These are phyloP conservation scores for Spiraea crenata DNA, from an alignment of 331 rosid genomes.

Conservation along the genomic window DNA sequence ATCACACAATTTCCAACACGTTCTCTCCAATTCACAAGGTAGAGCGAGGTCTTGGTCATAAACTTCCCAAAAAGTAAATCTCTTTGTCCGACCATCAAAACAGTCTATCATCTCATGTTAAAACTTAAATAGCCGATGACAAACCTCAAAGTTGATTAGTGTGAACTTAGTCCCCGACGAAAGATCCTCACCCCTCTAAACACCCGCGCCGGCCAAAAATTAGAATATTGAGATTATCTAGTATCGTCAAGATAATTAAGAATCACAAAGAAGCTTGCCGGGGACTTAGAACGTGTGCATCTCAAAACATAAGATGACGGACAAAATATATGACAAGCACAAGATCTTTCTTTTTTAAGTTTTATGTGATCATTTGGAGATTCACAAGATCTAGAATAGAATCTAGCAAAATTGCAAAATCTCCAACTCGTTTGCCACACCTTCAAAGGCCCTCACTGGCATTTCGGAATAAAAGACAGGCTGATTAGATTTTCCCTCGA, in stretches of 20 bases:
- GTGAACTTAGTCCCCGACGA: too few relatives aligned
- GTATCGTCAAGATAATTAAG: background rate
- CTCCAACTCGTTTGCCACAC: background rate
- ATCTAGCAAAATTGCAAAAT: slow-evolving; percentile 12
- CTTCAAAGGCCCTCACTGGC: background rate
- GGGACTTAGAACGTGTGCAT: slow-evolving; percentile 12
- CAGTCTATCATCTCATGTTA: too few relatives aligned
- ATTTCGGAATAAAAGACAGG: background rate
- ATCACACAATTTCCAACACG: slow-evolving; percentile 9
- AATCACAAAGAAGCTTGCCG: background rate
- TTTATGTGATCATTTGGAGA: slow-evolving; percentile 4
- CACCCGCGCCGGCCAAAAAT: too few relatives aligned
- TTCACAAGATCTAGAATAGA: slow-evolving; percentile 20
- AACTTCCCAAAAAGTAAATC: too few relatives aligned
- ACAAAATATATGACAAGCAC: background rate
- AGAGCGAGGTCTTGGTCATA: background rate
- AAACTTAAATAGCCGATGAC: too few relatives aligned
- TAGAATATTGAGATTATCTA: too few relatives aligned
- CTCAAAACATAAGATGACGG: background rate
- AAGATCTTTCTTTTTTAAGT: slow-evolving; percentile 2
- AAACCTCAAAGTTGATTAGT: too few relatives aligned
- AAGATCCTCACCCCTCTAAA: too few relatives aligned
- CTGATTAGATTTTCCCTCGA: background rate
- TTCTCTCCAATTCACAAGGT: slow-evolving; percentile 5
- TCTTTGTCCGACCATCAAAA: too few relatives aligned